phyloP scores from a whole-genome alignment of 2,329 filamentous ascomycete genomes.

The Talaromyces islandicus region DNA sequence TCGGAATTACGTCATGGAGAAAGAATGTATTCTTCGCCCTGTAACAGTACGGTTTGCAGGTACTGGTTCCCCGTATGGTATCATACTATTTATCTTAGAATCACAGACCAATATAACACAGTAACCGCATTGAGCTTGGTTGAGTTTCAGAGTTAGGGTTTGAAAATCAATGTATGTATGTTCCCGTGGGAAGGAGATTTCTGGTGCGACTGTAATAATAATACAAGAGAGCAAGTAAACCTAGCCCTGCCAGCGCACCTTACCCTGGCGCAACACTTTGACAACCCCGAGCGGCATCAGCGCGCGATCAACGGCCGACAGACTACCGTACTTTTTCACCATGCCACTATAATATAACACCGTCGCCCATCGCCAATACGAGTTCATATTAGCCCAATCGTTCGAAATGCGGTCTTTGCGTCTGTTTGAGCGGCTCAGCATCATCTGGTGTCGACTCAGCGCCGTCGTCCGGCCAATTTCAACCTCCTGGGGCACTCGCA shows the following conservation, averaged over 20 bases:
- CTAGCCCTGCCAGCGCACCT: slow-evolving; percentile 37
- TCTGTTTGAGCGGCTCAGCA: neutral
- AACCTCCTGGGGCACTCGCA: slow-evolving; percentile 25
- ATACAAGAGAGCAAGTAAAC: neutral
- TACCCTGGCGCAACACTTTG: slow-evolving; percentile 35
- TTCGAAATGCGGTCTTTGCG: slow-evolving; percentile 15
- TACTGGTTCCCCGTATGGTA: neutral
- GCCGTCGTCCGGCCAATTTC: slow-evolving; percentile 22
- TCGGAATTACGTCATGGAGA: neutral
- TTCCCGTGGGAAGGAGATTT: no score
- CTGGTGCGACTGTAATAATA: neutral
- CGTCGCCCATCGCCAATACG: slow-evolving; percentile 40
- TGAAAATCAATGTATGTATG: no score
- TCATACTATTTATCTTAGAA: neutral
- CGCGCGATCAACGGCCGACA: slow-evolving; percentile 35
- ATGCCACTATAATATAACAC: slow-evolving; percentile 37
- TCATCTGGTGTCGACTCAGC: slow-evolving; percentile 20
- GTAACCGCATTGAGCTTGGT: neutral
- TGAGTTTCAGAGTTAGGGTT: no score
- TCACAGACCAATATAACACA: neutral
- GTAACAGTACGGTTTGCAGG: neutral
- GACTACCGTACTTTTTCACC: slow-evolving; percentile 32
- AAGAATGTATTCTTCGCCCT: neutral
- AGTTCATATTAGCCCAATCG: slow-evolving; percentile 29
- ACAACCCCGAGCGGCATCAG: slow-evolving; percentile 40